These are phyloP conservation scores for Venturia oleaginea DNA, from an alignment of 2,329 filamentous ascomycete genomes.

Conservation along the genomic window DNA sequence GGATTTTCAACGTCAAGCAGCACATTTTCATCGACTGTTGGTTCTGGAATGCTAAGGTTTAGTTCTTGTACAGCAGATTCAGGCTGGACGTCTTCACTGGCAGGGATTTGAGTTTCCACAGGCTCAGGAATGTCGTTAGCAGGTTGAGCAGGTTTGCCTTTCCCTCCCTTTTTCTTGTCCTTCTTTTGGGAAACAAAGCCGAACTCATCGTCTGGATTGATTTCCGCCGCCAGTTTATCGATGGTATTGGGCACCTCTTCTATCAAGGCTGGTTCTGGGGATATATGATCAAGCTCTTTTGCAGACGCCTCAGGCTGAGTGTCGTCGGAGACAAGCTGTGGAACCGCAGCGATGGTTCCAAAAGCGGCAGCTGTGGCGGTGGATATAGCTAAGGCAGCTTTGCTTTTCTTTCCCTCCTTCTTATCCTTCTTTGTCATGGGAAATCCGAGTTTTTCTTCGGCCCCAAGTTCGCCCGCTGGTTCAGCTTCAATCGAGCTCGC, in stretches of 20 bases:
- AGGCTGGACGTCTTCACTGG: neutral
- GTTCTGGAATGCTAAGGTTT: neutral
- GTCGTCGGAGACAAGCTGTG: neutral
- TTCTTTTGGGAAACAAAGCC: conserved; percentile 1
- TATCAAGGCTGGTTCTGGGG: neutral
- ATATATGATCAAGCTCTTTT: neutral
- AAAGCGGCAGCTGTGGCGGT: neutral
- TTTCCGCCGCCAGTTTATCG: neutral
- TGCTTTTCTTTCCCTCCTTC: conserved; percentile 9
- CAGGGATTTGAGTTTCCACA: neutral
- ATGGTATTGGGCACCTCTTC: neutral
- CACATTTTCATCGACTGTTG: neutral
- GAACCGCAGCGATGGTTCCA: neutral
- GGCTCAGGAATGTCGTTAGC: neutral
- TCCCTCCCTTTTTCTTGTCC: conserved; percentile 9
- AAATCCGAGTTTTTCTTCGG: conserved; percentile 3
- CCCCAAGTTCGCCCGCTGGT: neutral
- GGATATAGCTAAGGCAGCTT: neutral
- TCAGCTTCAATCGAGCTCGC: neutral
- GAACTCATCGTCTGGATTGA: conserved; percentile 8
- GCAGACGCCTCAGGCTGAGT: neutral
- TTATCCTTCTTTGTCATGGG: neutral
- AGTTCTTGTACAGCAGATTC: neutral
- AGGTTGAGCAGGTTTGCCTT: neutral
- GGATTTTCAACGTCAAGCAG: neutral